phyloP scores from a whole-genome alignment of 306 rosid species.

The Begonia masoniana region DNA sequence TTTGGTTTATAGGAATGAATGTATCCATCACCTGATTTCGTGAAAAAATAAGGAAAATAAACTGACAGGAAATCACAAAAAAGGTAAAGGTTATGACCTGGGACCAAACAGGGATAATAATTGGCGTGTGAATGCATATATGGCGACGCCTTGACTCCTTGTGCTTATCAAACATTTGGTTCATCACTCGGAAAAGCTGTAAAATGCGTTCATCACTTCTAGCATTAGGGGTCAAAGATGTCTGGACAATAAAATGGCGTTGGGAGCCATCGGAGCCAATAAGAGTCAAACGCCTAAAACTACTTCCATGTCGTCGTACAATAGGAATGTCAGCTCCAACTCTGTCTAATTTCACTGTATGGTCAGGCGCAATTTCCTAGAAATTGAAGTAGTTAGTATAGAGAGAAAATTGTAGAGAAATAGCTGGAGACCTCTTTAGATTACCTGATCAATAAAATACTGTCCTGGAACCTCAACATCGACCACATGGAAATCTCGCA shows the following conservation, averaged over 20 bases:
- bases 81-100: slow-evolving; percentile 44
- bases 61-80: neutral
- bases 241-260: slow-evolving; percentile 97
- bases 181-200: slow-evolving; percentile 98
- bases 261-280: slow-evolving; percentile 99
- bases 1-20: too few species aligned
- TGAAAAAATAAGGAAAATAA: neutral
- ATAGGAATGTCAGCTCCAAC: slow-evolving; percentile 98
- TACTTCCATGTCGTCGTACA: slow-evolving; percentile 97
- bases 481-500: slow-evolving; percentile 94
- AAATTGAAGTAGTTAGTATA: slow-evolving; percentile 6
- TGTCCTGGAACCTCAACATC: slow-evolving; percentile 99
- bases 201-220: slow-evolving; percentile 96
- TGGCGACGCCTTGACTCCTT: slow-evolving; percentile 98
- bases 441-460: slow-evolving; percentile 90
- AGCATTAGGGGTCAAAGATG: slow-evolving; percentile 97
- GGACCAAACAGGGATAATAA: slow-evolving; percentile 99
- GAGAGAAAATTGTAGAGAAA: slow-evolving; percentile 12
- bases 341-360: slow-evolving; percentile 87
- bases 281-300: slow-evolving; percentile 91
- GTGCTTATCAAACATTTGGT: slow-evolving; percentile 99
- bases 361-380: slow-evolving; percentile 97
- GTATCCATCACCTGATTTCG: neutral
- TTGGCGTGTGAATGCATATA: slow-evolving; percentile 89
- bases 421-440: slow-evolving; percentile 7